Conservation (phyloP, 2,329 filamentous ascomycete genomes). For the Dichotomopilus funicola region DNA sequence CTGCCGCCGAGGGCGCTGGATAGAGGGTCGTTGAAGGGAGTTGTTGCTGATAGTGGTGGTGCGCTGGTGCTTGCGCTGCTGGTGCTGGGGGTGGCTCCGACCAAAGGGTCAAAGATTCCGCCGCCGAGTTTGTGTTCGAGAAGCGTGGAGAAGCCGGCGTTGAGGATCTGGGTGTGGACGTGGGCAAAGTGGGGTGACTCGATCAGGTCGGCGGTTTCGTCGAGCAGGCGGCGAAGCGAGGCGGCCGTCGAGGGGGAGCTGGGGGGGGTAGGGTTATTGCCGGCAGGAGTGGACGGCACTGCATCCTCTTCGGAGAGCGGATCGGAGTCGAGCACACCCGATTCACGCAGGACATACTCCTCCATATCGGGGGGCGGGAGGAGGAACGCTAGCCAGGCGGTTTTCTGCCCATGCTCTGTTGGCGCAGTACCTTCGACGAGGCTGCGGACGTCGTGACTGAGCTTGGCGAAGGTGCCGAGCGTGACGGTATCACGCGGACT, state of each 20-base stretch:
- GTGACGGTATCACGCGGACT: conserved; percentile 86
- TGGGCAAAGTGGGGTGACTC: conserved; percentile 88
- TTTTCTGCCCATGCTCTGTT: conserved; percentile 36
- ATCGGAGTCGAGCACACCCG: conserved; percentile 60
- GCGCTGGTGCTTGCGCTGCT: conserved; percentile 4
- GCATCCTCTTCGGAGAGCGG: conserved; percentile 25
- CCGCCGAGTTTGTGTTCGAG: conserved; percentile 75
- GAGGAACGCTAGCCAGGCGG: conserved; percentile 76
- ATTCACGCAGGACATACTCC: conserved; percentile 75
- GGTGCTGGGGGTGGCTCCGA: too few species aligned
- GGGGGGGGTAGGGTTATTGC: conserved; percentile 30
- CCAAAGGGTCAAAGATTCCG: conserved; percentile 61
- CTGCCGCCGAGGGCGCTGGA: neutral
- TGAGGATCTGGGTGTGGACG: conserved; percentile 78
- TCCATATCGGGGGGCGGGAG: conserved; percentile 76
- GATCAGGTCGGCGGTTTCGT: conserved; percentile 92
- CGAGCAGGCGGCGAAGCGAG: conserved; percentile 74
- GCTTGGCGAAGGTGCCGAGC: conserved; percentile 69
- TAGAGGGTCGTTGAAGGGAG: conserved; percentile 15
- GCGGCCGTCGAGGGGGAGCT: conserved; percentile 37
- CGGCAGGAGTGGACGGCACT: conserved; percentile 25
- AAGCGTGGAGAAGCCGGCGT: conserved; percentile 78
- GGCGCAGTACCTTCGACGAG: conserved; percentile 63
- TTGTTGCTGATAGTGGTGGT: conserved; percentile 10
- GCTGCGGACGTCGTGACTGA: conserved; percentile 77